phyloP scores from a whole-genome alignment of 2,329 filamentous ascomycete genomes.

The Penicillium occitanis region DNA sequence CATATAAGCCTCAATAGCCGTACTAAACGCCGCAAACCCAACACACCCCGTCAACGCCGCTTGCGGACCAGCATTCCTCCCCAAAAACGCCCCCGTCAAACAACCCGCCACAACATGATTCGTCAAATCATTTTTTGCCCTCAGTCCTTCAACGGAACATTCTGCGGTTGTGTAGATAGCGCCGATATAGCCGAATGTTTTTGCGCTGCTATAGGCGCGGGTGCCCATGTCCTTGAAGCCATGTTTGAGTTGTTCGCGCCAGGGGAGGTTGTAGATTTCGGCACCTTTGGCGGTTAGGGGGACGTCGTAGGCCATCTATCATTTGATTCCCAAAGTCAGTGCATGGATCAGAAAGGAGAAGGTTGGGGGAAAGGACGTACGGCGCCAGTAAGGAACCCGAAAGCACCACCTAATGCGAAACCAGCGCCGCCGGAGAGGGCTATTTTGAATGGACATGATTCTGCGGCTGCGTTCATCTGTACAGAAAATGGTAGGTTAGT shows the following conservation, averaged over 20 bases:
- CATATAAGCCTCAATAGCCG: conserved; percentile 92
- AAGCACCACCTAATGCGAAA: conserved; percentile 88
- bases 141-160: conserved; percentile 85
- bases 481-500: background rate
- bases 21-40: conserved; percentile 89
- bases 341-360: background rate
- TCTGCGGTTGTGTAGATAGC: conserved; percentile 89
- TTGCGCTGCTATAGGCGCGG: conserved; percentile 77
- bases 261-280: conserved; percentile 65
- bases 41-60: conserved; percentile 83
- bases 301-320: conserved; percentile 96
- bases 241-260: conserved; percentile 75
- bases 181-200: conserved; percentile 93
- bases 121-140: conserved; percentile 88
- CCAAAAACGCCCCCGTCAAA: conserved; percentile 84
- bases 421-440: conserved; percentile 89
- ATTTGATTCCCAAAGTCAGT: background rate
- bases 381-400: conserved; percentile 97
- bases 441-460: conserved; percentile 87
- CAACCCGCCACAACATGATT: conserved; percentile 89
- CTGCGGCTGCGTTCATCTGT: conserved; percentile 81
- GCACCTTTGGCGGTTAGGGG: conserved; percentile 65
- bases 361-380: conserved; percentile 54
- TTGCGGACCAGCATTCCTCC: conserved; percentile 82
- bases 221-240: conserved; percentile 95